Evolutionary conservation across 2,329 filamentous ascomycete species (phyloP), one percentile per base, ranked within the genome.

Genomic region (Botrytis paeoniae): DNA sequence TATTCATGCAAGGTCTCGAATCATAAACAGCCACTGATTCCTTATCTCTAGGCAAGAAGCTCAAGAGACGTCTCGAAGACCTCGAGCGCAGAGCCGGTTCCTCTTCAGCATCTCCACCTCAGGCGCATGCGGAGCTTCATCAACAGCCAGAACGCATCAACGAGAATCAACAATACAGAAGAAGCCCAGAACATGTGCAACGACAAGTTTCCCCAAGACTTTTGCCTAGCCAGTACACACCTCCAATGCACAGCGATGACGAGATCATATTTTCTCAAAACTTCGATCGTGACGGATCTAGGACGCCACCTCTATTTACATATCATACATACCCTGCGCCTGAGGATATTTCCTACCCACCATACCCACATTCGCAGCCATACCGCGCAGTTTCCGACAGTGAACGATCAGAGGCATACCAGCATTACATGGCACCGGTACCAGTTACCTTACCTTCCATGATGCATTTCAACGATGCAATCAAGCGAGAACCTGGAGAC

Each of bases 1-100:
- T 70, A n/a, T 35, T 74, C 63, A 25, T 48, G 64, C 65, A 71
- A 70, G 59, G 70, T 68, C 62, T 20, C 29, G 14, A 51, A 64
- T 63, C 37, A 37, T 37, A 16, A 41, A 29, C 64, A 45, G 60
- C 65, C 39, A 74, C 77, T 78, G 62, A 78, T 61, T 39, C n/a
- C 29, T 70, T 20, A 9, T n/a, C 25, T 72, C 73, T 80, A 94
- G 92, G 93, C 88, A 95, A 95, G 89, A 95, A 95, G 89, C 91
- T 95, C 79, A 95, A 96, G 92, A 92, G 92, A 85, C 91, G 93
- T 80, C 86, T 96, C 81, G 92, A 95, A 86, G 93, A 95, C 81
- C 88, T 95, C 78, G 93, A 95, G 87, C 89, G 92, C 80, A 88
- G 92, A 77, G 93, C 93, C 73, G 92, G 91, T 63, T 85, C 89